Conservation (phyloP, 768 basidiomycete genomes). For the Auricularia sp. region DNA sequence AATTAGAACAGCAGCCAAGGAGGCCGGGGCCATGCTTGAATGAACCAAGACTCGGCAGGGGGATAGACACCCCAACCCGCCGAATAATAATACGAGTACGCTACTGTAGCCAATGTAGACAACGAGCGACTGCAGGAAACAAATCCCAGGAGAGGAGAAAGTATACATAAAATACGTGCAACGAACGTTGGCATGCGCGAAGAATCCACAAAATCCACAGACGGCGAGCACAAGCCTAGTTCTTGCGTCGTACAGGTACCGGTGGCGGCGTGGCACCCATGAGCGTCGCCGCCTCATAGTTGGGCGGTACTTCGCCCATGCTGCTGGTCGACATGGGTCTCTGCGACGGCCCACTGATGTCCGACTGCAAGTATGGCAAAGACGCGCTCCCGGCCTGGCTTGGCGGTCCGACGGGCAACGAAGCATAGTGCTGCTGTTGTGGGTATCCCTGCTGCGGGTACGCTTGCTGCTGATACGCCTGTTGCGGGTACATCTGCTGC, state of each 20-base stretch:
- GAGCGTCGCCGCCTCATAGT: neutral
- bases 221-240: neutral
- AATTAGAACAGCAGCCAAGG: no score
- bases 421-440: neutral
- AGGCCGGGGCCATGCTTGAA: no score
- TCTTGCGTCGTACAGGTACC: neutral
- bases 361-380: neutral
- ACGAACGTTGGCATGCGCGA: no score
- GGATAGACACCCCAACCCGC: no score
- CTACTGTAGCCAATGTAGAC: no score
- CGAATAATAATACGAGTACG: no score
- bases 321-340: neutral
- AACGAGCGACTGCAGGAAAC: no score
- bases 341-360: neutral
- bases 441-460: neutral
- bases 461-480: neutral
- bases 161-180: no score
- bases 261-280: neutral
- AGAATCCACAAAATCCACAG: no score
- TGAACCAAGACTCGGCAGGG: no score
- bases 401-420: neutral
- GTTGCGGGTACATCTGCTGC: neutral
- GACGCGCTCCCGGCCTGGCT: neutral
- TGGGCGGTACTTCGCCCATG: neutral
- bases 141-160: no score